Base-by-base conservation (phyloP, 345 rosid species). In the Pistacia integerrima region DNA sequence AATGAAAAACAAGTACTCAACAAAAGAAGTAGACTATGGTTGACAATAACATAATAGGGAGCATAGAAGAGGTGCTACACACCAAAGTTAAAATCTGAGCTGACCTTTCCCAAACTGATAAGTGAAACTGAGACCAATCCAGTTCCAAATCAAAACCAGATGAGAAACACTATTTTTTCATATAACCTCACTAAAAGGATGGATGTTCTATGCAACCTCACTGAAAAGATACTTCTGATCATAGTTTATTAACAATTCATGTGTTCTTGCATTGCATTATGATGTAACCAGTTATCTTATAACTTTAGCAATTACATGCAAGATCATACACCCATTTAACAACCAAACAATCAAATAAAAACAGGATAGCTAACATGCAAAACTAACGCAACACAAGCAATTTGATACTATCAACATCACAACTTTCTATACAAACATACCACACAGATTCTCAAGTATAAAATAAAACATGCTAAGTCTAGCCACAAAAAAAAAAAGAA, bases 371-470 rank as follows among this genome's bases (percentile, higher is more conserved):
- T 13, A 38, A 57, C 64, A 57, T 38, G 52, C 64, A 71, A 38
- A 56, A 70, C n/a, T 56, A 20, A 4, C 0, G 30, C 33, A 33
- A 54, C 48, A 25, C 25, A 14, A 56, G 11, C 56, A 70, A 20
- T 25, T 36, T 22, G 1, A 70, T 35, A 17, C 2, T 71, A 11
- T 57, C n/a, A 71, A 57, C 12, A 41, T 70, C 17, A 38, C 52
- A 38, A 57, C 11, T 35, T 54, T 38, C n/a, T 3, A 54, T 20
- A 57, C 17, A 4, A 61, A 28, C 52, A 71, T 57, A 36, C 12
- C 52, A 71, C 44, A 41, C 48, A 61, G 51, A 44, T 17, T 71
- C 57, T 16, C 51, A 28, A 78, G 13, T 57, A 62, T 35, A 61
- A 17, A 67, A 69, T n/a, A n/a, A 33, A 41, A 72, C 51, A 52